Evolutionary conservation across 2,329 filamentous ascomycete genomes (phyloP).

Genomic region (Xylaria polymorpha): DNA sequence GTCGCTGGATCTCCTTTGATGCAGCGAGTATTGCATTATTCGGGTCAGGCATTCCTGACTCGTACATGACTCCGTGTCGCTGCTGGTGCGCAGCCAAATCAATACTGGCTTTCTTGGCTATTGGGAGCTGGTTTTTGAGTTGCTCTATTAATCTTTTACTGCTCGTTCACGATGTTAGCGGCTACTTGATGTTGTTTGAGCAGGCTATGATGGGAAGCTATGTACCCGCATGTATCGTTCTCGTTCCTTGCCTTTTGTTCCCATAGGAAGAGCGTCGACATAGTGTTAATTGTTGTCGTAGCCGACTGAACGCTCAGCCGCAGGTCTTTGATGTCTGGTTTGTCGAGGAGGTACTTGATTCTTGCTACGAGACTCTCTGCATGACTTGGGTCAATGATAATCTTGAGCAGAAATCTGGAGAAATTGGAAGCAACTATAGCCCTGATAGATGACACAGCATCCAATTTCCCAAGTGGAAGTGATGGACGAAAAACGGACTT

Average conservation of each 20-base stretch:
- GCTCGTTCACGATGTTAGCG: conserved; percentile 14
- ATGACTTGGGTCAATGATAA: conserved; percentile 2
- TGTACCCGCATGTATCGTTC: conserved; percentile 6
- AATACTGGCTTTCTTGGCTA: conserved; percentile 8
- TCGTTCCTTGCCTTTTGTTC: conserved; percentile 17
- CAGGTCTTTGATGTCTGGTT: conserved; percentile 30
- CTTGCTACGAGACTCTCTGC: conserved; percentile 23
- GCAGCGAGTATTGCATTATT: conserved; percentile 15
- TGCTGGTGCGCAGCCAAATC: conserved; percentile 22
- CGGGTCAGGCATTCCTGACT: background rate
- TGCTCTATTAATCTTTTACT: conserved; percentile 17
- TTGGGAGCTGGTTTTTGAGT: conserved; percentile 20
- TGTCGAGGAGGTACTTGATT: conserved; percentile 29
- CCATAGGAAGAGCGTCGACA: conserved; percentile 29
- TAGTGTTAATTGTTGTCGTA: conserved; percentile 7
- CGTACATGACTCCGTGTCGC: conserved; percentile 8
- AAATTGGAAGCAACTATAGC: no score
- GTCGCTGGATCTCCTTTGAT: conserved; percentile 23
- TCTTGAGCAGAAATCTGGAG: background rate
- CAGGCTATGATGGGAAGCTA: background rate
- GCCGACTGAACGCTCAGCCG: conserved; percentile 27
- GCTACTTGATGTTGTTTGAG: background rate
- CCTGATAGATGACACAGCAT: no score
- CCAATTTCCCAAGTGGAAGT: no score
- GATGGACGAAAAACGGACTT: background rate